Evolutionary conservation across 805 yeast species (phyloP).

Genomic region (Yarrowia alimentaria): DNA sequence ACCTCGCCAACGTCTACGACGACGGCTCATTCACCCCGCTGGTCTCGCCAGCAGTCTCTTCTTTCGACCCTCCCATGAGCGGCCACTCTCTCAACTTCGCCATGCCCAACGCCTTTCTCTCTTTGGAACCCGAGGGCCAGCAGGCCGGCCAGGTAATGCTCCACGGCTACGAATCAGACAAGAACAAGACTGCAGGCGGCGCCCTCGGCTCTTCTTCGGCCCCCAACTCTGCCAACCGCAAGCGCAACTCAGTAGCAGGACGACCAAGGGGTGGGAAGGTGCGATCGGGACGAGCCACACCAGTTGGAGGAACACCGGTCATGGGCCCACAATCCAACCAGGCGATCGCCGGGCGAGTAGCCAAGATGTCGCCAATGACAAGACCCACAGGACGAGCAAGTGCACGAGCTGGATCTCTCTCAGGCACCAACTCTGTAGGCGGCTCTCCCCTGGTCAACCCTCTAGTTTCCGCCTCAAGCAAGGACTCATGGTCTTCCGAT

Average conservation of each 20-base stretch:
- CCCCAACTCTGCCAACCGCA: neutral
- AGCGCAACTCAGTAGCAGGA: constrained; percentile 13
- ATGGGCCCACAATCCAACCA: constrained; percentile 14
- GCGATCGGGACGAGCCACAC: constrained; percentile 17
- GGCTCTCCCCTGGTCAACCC: constrained; percentile 23
- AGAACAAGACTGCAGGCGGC: too few species aligned
- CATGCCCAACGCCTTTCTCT: constrained; percentile 34
- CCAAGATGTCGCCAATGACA: constrained; percentile 32
- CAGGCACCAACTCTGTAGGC: constrained; percentile 16
- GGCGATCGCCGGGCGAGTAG: constrained; percentile 18
- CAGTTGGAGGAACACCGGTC: constrained; percentile 16
- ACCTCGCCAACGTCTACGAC: constrained; percentile 37
- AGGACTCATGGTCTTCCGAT: constrained; percentile 22
- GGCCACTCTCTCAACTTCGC: constrained; percentile 31
- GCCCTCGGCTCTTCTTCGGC: constrained; percentile 2
- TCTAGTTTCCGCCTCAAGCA: constrained; percentile 9
- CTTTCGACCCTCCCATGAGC: constrained; percentile 43
- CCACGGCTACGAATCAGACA: too few species aligned
- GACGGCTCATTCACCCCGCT: constrained; percentile 66
- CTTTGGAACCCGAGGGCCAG: constrained; percentile 6
- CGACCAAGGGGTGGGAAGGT: constrained; percentile 16
- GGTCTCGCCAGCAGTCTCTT: constrained; percentile 73
- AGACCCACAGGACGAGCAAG: constrained; percentile 26
- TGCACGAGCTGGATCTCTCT: constrained; percentile 11
- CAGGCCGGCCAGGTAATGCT: neutral